phyloP scores from a whole-genome alignment of 768 basidiomycete species.

The Clathrus columnatus region DNA sequence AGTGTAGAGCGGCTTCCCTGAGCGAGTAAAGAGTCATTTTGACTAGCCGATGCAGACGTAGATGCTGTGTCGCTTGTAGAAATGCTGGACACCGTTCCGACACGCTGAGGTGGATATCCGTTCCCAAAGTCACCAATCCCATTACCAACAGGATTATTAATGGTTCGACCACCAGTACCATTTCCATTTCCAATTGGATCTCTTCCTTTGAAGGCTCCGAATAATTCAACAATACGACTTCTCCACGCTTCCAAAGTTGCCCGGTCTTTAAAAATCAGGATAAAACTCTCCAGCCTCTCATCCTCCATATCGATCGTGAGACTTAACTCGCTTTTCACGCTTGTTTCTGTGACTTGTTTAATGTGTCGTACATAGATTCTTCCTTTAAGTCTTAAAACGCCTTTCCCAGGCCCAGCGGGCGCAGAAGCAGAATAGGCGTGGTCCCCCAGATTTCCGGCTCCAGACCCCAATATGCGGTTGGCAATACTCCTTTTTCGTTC shows the following conservation, averaged over 20 bases:
- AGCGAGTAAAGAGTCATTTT: constrained; percentile 57
- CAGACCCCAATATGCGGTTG: constrained; percentile 53
- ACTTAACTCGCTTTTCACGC: constrained; percentile 74
- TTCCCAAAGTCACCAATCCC: neutral
- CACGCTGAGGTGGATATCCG: constrained; percentile 8
- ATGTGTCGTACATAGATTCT: constrained; percentile 95
- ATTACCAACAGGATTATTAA: neutral
- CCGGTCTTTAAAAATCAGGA: constrained; percentile 89
- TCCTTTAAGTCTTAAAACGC: constrained; percentile 85
- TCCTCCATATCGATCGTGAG: constrained; percentile 98
- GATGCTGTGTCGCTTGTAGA: constrained; percentile 58
- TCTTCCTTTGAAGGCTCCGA: constrained; percentile 56
- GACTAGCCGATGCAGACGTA: constrained; percentile 35
- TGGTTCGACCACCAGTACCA: no score
- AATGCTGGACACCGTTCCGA: constrained; percentile 53
- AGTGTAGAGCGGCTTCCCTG: constrained; percentile 57
- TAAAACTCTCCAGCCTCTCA: constrained; percentile 86
- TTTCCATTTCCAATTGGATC: no score
- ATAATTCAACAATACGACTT: constrained; percentile 69
- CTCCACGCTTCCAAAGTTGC: constrained; percentile 87
- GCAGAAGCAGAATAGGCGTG: constrained; percentile 34
- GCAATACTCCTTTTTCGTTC: constrained; percentile 83
- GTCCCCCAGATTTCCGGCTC: constrained; percentile 35
- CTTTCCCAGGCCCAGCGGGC: constrained; percentile 32
- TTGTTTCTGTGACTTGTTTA: constrained; percentile 75